Conservation (phyloP, 1,284 basidiomycete species). For the Malassezia arunalokei region DNA sequence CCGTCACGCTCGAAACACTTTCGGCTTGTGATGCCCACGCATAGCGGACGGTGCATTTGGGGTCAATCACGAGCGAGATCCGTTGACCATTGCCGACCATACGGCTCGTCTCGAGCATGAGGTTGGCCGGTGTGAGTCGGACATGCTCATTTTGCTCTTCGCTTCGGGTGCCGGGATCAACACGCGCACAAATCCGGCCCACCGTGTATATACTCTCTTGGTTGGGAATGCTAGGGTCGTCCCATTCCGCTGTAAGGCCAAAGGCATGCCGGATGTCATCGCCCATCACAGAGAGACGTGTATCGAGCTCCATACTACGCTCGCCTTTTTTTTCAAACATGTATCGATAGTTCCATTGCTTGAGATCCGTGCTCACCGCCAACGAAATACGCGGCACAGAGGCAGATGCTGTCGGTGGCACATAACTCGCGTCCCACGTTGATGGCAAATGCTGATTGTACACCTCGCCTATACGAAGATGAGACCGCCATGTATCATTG, state of each 20-base stretch:
- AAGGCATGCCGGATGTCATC: conserved; percentile 27
- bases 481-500: not conserved
- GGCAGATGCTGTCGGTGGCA: not conserved
- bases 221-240: conserved; percentile 27
- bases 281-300: conserved; percentile 30
- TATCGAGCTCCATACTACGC: conserved; percentile 30
- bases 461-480: conserved; percentile 1
- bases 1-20: conserved; percentile 34
- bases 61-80: conserved; percentile 22
- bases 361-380: conserved; percentile 36
- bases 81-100: conserved; percentile 36
- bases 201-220: conserved; percentile 40
- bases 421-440: conserved; percentile 1
- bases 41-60: conserved; percentile 22
- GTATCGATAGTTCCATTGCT: conserved; percentile 41
- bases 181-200: conserved; percentile 25
- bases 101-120: conserved; percentile 30
- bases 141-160: not conserved
- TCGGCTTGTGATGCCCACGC: conserved; percentile 18
- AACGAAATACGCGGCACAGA: conserved; percentile 24
- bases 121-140: not conserved
- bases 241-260: conserved; percentile 20
- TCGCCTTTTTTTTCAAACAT: conserved; percentile 44
- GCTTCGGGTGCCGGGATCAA: not conserved
- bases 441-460: conserved; percentile 6